These are phyloP conservation scores for Pseudognaphalium luteoalbum DNA, from an alignment of 129 eudicot species.

Conservation along the genomic window DNA sequence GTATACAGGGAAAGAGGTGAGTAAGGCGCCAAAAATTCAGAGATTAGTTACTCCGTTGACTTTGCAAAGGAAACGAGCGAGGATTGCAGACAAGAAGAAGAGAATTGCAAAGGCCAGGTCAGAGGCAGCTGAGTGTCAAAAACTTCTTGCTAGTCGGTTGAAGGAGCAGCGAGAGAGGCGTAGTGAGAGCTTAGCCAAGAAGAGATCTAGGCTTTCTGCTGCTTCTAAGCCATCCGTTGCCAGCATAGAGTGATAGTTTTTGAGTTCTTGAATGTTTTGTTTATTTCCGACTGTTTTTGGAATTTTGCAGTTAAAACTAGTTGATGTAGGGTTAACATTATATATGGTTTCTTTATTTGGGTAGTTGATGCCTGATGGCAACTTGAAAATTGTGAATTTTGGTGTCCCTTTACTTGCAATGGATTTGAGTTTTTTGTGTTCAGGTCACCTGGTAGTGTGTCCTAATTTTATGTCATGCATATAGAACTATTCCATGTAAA, in stretches of 20 bases:
- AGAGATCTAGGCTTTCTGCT: slow-evolving; percentile 66
- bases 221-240: slow-evolving; percentile 60
- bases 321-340: neutral
- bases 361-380: neutral
- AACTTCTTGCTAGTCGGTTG: slow-evolving; percentile 67
- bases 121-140: slow-evolving; percentile 78
- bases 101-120: slow-evolving; percentile 73
- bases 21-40: slow-evolving; percentile 84
- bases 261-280: neutral
- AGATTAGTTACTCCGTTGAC: slow-evolving; percentile 82
- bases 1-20: slow-evolving; percentile 57
- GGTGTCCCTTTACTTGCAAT: too few relatives aligned
- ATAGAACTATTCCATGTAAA: too few relatives aligned
- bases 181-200: slow-evolving; percentile 80
- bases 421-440: too few relatives aligned
- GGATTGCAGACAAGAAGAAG: slow-evolving; percentile 81
- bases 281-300: neutral
- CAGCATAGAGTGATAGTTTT: slow-evolving; percentile 21
- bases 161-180: slow-evolving; percentile 81
- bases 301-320: slow-evolving; percentile 11
- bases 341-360: neutral
- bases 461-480: too few relatives aligned
- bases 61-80: slow-evolving; percentile 77
- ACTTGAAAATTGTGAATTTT: too few relatives aligned
- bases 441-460: too few relatives aligned